Base-by-base conservation (phyloP, 1,139 yeast genomes). In the Yamadazyma songkhlaensis region DNA sequence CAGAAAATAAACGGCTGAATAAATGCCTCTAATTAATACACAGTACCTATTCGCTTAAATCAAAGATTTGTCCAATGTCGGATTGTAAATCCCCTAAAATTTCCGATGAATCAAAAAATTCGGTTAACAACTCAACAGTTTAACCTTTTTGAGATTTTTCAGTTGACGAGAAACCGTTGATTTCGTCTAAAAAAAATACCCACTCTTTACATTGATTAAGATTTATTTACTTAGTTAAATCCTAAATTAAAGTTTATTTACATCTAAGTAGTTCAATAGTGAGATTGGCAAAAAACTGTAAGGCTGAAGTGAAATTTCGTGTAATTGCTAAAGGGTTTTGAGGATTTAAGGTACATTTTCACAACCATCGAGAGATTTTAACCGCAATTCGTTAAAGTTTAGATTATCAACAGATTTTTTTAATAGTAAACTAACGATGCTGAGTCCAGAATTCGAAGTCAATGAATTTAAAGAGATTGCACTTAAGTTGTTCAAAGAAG, bases 401-500 rank as follows among this genome's bases (percentile, higher is more conserved):
- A 17, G 6, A 6, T 17, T 17, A 17, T 17, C 20, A 17, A 17
- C 20, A 17, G 20, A 17, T 17, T 9, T 10, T n/a, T n/a, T n/a
- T n/a, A n/a, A n/a, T n/a, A n/a, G n/a, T n/a, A n/a, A 31, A 20
- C 13, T 25, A 26, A 26, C 3, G 4, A 23, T 31, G 34, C 15
- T 21, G 15, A 21, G 32, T 25, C 12, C 24, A n/a, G n/a, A 24
- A 14, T 31, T 31, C 24, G 29, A 25, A 25, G 25, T 21, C 9
- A 34, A 30, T 10, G 50, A 46, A 26, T 30, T 37, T 22, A 32
- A 48, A 12, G 68, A 63, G 7, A 67, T 67, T 29, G 75, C 75
- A n/a, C 29, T 31, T 10, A 62, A 64, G 42, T 54, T 70, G 24
- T 69, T 54, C 50, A 49, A 59, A 20, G 74, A 67, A 42, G 64